phyloP scores from a whole-genome alignment of 805 yeast species.

The Spencermartinsiella europaea region DNA sequence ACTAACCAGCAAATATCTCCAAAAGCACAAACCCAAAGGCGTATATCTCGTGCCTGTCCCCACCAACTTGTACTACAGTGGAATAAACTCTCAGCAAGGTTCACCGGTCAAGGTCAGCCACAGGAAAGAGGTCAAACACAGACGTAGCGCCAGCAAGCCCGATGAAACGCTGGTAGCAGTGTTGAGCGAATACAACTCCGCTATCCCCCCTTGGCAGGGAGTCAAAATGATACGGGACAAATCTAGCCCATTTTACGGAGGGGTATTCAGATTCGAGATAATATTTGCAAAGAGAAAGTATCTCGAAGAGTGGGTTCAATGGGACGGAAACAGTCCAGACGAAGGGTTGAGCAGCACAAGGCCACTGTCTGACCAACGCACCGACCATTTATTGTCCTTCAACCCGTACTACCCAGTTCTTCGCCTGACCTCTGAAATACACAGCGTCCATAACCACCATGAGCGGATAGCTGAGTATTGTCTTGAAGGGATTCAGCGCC shows the following conservation, averaged over 20 bases:
- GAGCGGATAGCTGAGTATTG: slow-evolving; percentile 10
- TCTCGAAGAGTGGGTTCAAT: slow-evolving; percentile 4
- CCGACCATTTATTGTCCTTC: too few relatives aligned
- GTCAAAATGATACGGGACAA: slow-evolving; percentile 8
- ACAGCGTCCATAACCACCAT: slow-evolving; percentile 1
- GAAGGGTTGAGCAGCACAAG: not conserved
- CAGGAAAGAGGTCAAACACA: not conserved
- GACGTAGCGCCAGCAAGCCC: not conserved
- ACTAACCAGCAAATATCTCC: slow-evolving; percentile 9
- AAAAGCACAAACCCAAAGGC: slow-evolving; percentile 7
- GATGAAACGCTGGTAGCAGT: not conserved
- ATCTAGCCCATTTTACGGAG: slow-evolving; percentile 5
- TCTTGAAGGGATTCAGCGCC: slow-evolving; percentile 2
- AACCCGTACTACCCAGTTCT: slow-evolving; percentile 8
- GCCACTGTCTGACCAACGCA: not conserved
- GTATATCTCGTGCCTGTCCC: slow-evolving; percentile 12
- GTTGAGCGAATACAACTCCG: slow-evolving; percentile 1
- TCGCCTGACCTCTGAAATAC: slow-evolving; percentile 3
- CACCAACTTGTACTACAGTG: slow-evolving; percentile 3
- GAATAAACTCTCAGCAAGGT: slow-evolving; percentile 1
- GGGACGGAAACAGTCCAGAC: not conserved
- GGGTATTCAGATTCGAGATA: slow-evolving; percentile 10
- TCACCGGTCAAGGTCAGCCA: slow-evolving; percentile 2
- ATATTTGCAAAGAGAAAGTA: slow-evolving; percentile 5
- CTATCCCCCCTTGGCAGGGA: slow-evolving; percentile 13